Percentiles rank a stretch among this genome's conserved stretches.
These are phyloP conservation scores for Xerocomus potaroensis DNA, from an alignment of 768 basidiomycete genomes.

Conservation along the genomic window DNA sequence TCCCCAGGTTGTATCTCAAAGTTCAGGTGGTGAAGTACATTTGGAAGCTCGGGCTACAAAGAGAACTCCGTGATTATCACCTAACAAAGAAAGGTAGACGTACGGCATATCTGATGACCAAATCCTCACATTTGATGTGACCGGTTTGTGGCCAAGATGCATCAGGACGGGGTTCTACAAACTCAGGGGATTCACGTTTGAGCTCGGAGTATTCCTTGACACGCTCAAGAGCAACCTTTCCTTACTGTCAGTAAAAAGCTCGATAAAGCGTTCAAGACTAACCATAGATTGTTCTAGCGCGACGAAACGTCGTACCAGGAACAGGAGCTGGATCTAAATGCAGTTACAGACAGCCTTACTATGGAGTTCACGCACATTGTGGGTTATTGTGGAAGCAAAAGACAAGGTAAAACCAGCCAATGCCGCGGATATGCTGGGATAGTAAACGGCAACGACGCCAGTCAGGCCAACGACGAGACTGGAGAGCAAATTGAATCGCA, in stretches of 20 bases:
- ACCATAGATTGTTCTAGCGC: conserved; percentile 93
- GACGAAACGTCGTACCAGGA: conserved; percentile 78
- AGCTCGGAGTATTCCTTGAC: conserved; percentile 90
- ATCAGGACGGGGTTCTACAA: conserved; percentile 79
- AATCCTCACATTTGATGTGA: conserved; percentile 63
- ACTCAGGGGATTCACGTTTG: conserved; percentile 73
- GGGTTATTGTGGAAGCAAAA: conserved; percentile 73
- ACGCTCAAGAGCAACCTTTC: conserved; percentile 77
- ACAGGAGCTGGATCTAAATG: conserved; percentile 42
- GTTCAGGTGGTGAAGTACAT: conserved; percentile 75
- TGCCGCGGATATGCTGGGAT: conserved; percentile 72
- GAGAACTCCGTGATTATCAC: neutral
- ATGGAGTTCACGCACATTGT: conserved; percentile 42
- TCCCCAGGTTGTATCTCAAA: conserved; percentile 72
- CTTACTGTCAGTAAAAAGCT: conserved; percentile 1
- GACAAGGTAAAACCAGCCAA: conserved; percentile 84
- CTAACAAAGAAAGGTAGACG: conserved; percentile 22
- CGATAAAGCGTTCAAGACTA: neutral
- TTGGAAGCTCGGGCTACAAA: conserved; percentile 73
- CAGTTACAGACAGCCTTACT: neutral
- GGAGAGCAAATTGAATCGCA: conserved; percentile 82
- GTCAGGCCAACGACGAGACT: conserved; percentile 69
- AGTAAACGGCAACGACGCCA: conserved; percentile 59
- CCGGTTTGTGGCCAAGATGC: conserved; percentile 75
- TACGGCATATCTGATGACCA: conserved; percentile 77